Conservation (phyloP, 495 filamentous ascomycete species). For the Aspergillus carlsbadensis region DNA sequence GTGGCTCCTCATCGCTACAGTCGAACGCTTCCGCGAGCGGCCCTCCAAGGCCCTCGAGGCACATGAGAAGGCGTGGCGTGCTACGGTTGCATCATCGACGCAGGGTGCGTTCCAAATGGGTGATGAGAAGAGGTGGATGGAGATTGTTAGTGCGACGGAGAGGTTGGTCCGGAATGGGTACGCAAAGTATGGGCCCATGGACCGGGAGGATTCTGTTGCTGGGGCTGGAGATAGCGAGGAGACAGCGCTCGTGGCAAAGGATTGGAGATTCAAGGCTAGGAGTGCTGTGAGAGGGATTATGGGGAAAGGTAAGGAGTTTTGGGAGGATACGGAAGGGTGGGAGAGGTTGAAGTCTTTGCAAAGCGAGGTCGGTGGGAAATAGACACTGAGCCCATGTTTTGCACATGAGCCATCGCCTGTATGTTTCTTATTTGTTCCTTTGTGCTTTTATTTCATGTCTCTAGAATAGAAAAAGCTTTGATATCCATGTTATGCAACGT, state of each 20-base stretch:
- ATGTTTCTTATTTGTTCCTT: neutral
- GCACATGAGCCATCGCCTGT: no score
- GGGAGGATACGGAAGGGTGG: conserved; percentile 78
- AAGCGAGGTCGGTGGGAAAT: conserved; percentile 32
- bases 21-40: conserved; percentile 67
- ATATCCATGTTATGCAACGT: neutral
- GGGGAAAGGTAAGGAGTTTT: conserved; percentile 77
- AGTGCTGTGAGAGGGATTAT: conserved; percentile 77
- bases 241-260: conserved; percentile 44
- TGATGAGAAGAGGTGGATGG: conserved; percentile 47
- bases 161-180: conserved; percentile 48
- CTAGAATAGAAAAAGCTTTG: neutral
- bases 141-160: conserved; percentile 49
- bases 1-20: conserved; percentile 69
- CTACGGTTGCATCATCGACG: conserved; percentile 51
- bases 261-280: conserved; percentile 86
- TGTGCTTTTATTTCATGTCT: no score
- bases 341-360: conserved; percentile 55
- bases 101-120: conserved; percentile 50
- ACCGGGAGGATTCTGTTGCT: conserved; percentile 32
- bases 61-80: conserved; percentile 87
- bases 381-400: neutral
- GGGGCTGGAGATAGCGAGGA: conserved; percentile 26
- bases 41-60: conserved; percentile 72
- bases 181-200: conserved; percentile 44